A percentile compares a stretch with the other conserved stretches of the same genome.
These are phyloP conservation scores for Acanthamoeba lenticulata DNA, from an alignment of 208 protist species.

Conservation along the genomic window DNA sequence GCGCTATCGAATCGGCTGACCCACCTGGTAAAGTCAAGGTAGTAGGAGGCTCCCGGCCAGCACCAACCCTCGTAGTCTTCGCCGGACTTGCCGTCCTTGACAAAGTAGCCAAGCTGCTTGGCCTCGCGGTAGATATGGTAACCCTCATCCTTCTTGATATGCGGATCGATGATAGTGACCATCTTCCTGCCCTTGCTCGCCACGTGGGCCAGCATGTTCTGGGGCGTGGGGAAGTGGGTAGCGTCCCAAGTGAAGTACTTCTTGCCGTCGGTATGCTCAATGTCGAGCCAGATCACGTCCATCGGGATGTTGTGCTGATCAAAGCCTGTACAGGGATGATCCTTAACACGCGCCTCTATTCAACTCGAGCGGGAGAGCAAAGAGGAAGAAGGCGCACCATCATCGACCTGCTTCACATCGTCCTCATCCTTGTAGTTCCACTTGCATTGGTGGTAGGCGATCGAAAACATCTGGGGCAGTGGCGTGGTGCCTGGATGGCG, in stretches of 20 bases:
- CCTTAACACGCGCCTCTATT: background rate
- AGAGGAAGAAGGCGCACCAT: background rate
- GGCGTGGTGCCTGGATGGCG: constrained; percentile 86
- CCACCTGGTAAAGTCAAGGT: constrained; percentile 66
- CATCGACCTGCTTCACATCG: constrained; percentile 86
- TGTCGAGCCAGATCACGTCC: constrained; percentile 99
- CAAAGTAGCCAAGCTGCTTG: constrained; percentile 86
- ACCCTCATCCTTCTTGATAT: constrained; percentile 92
- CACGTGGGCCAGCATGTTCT: constrained; percentile 91
- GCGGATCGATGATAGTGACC: constrained; percentile 98
- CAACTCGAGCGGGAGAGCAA: too few relatives aligned
- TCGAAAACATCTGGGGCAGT: constrained; percentile 95
- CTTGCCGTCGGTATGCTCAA: constrained; percentile 99
- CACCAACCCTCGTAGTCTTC: constrained; percentile 95
- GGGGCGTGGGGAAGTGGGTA: constrained; percentile 94
- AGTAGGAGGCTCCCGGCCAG: constrained; percentile 93
- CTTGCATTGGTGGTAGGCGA: constrained; percentile 97
- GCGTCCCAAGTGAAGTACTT: constrained; percentile 98
- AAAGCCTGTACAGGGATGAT: constrained; percentile 87
- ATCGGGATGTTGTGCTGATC: constrained; percentile 96
- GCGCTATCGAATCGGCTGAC: too few relatives aligned
- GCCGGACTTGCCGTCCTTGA: constrained; percentile 87
- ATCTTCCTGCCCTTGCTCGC: constrained; percentile 94
- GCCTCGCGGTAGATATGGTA: constrained; percentile 81
- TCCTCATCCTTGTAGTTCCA: constrained; percentile 93